These are phyloP conservation scores for Macaranga tanarius DNA, from an alignment of 441 rosid species.

Conservation along the genomic window DNA sequence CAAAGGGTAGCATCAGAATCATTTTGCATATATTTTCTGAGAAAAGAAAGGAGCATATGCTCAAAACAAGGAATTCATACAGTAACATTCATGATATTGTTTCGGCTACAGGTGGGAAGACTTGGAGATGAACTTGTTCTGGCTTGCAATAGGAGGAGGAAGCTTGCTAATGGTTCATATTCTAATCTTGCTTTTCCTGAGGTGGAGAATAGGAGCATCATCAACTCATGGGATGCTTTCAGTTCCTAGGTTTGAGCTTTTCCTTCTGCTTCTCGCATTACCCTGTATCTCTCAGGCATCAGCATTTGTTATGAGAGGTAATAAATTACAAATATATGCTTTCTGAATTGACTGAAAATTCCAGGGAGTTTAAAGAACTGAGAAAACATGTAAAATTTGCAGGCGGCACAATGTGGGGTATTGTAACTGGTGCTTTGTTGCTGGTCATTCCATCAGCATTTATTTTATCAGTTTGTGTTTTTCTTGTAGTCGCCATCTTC, in stretches of 20 bases:
- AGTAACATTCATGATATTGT: constrained; percentile 6
- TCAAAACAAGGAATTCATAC: background rate
- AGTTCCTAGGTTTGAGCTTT: constrained; percentile 47
- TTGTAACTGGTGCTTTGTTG: constrained; percentile 45
- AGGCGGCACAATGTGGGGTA: constrained; percentile 49
- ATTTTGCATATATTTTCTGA: background rate
- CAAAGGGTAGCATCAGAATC: constrained; percentile 37
- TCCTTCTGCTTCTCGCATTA: constrained; percentile 44
- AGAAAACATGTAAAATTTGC: constrained; percentile 18
- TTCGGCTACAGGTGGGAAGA: constrained; percentile 49
- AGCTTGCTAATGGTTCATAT: constrained; percentile 38
- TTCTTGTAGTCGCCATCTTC: constrained; percentile 39
- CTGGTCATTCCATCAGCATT: constrained; percentile 47
- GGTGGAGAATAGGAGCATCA: constrained; percentile 43
- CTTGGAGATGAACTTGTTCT: constrained; percentile 52
- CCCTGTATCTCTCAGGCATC: constrained; percentile 59
- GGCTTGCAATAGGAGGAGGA: constrained; percentile 48
- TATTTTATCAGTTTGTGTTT: constrained; percentile 40
- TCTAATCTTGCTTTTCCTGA: constrained; percentile 32
- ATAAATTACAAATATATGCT: constrained; percentile 6
- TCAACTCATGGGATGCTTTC: constrained; percentile 40
- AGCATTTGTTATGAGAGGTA: constrained; percentile 53
- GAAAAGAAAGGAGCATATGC: background rate
- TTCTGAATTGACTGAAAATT: constrained; percentile 4
- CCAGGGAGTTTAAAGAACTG: constrained; percentile 11